These are phyloP conservation scores for Triticum monococcum DNA, from an alignment of 176 grass and related monocot genomes.

Conservation along the genomic window DNA sequence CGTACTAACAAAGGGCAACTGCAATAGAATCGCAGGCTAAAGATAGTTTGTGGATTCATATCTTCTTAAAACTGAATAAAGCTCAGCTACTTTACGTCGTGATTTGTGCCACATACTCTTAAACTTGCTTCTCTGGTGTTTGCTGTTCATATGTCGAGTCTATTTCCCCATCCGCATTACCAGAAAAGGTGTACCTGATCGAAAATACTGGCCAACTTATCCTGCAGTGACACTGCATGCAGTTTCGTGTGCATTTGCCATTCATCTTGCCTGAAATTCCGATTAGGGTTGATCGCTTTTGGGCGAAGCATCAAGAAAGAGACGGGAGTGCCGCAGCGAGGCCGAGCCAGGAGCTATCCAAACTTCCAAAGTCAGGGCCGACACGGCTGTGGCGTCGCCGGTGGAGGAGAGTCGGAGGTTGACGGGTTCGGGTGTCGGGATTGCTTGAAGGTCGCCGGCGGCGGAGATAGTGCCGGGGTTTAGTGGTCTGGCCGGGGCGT, in stretches of 20 bases:
- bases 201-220: neutral
- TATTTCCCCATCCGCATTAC: neutral
- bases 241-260: neutral
- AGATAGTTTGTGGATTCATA: neutral
- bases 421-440: too few relatives aligned
- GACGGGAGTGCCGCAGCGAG: too few relatives aligned
- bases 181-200: neutral
- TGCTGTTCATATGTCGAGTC: neutral
- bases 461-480: too few relatives aligned
- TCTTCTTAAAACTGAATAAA: constrained; percentile 8
- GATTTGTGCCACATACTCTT: neutral
- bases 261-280: too few relatives aligned
- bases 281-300: too few relatives aligned
- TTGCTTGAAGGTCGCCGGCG: too few relatives aligned
- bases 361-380: too few relatives aligned
- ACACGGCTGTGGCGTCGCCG: too few relatives aligned
- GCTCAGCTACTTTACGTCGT: neutral
- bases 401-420: too few relatives aligned
- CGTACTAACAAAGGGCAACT: neutral
- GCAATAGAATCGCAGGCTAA: neutral
- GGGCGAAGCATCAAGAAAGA: too few relatives aligned
- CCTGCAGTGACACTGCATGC: neutral
- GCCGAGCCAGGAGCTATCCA: too few relatives aligned
- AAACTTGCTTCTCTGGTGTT: neutral
- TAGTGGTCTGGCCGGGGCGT: too few relatives aligned